A percentile compares a stretch with the other conserved stretches of the same genome.
These are phyloP conservation scores for Exophiala spinifera DNA, from an alignment of 2,329 filamentous ascomycete genomes.

Conservation along the genomic window DNA sequence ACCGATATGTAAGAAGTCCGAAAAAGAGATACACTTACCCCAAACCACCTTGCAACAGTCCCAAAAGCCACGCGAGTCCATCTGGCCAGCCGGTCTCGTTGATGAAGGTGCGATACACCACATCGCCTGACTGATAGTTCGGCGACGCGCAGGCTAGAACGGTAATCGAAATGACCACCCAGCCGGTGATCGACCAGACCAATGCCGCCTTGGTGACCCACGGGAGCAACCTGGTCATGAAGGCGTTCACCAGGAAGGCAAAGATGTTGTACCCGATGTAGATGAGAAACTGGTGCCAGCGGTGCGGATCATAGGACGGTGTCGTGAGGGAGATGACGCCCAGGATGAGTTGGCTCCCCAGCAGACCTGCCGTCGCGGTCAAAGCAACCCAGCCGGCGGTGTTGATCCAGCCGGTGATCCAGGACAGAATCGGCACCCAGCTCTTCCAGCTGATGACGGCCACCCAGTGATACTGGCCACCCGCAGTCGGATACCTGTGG, in stretches of 20 bases:
- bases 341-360: conserved; percentile 65
- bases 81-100: conserved; percentile 69
- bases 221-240: conserved; percentile 60
- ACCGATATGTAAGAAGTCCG: conserved; percentile 44
- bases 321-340: conserved; percentile 63
- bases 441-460: conserved; percentile 59
- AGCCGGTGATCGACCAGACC: conserved; percentile 67
- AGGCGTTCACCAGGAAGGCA: conserved; percentile 64
- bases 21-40: conserved; percentile 53
- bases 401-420: conserved; percentile 63
- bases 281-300: conserved; percentile 72
- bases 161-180: conserved; percentile 67
- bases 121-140: conserved; percentile 60
- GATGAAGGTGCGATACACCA: conserved; percentile 57
- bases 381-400: conserved; percentile 47
- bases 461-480: conserved; percentile 69
- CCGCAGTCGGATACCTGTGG: conserved; percentile 30
- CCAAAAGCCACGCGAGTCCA: conserved; percentile 52
- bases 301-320: conserved; percentile 53
- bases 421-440: conserved; percentile 60
- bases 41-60: conserved; percentile 50
- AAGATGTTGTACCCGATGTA: conserved; percentile 63
- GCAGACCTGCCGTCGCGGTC: conserved; percentile 64
- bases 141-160: conserved; percentile 64
- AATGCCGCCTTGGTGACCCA: conserved; percentile 67